A percentile compares a stretch with the other conserved stretches of the same genome.
phyloP scores from a whole-genome alignment of 2,329 filamentous ascomycete genomes.

The Dactylonectria estremocensis region DNA sequence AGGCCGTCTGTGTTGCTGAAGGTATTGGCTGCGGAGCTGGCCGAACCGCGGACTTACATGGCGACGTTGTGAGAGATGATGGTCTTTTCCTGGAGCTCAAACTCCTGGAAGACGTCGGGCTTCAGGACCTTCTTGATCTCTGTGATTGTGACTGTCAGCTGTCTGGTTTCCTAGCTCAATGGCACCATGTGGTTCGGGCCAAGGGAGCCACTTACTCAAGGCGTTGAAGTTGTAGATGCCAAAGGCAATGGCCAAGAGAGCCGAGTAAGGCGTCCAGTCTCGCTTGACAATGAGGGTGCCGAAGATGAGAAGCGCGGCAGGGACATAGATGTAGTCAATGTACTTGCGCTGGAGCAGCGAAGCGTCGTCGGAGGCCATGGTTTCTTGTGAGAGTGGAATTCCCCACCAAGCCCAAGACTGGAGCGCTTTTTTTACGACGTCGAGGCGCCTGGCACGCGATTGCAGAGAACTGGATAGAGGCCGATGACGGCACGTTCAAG shows the following conservation, averaged over 20 bases:
- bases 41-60: slow-evolving; percentile 73
- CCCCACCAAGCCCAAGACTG: slow-evolving; percentile 37
- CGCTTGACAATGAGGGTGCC: slow-evolving; percentile 84
- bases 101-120: slow-evolving; percentile 90
- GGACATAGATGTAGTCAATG: slow-evolving; percentile 86
- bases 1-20: not conserved
- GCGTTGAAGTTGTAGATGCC: slow-evolving; percentile 80
- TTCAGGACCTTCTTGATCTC: slow-evolving; percentile 88
- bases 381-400: slow-evolving; percentile 29
- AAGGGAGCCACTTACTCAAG: slow-evolving; percentile 71
- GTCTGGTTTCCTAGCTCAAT: slow-evolving; percentile 7
- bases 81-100: slow-evolving; percentile 94
- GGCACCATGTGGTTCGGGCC: not conserved
- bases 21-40: slow-evolving; percentile 27
- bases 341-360: slow-evolving; percentile 71
- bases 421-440: slow-evolving; percentile 25
- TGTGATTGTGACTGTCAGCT: slow-evolving; percentile 54
- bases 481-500: slow-evolving; percentile 16
- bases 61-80: slow-evolving; percentile 98
- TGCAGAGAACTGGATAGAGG: not conserved
- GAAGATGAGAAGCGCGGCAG: slow-evolving; percentile 82
- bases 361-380: slow-evolving; percentile 49
- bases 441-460: slow-evolving; percentile 7
- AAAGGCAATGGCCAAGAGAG: slow-evolving; percentile 75
- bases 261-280: slow-evolving; percentile 82